These are phyloP conservation scores for Delphinella strobiligena DNA, from an alignment of 2,329 filamentous ascomycete genomes.

Conservation along the genomic window DNA sequence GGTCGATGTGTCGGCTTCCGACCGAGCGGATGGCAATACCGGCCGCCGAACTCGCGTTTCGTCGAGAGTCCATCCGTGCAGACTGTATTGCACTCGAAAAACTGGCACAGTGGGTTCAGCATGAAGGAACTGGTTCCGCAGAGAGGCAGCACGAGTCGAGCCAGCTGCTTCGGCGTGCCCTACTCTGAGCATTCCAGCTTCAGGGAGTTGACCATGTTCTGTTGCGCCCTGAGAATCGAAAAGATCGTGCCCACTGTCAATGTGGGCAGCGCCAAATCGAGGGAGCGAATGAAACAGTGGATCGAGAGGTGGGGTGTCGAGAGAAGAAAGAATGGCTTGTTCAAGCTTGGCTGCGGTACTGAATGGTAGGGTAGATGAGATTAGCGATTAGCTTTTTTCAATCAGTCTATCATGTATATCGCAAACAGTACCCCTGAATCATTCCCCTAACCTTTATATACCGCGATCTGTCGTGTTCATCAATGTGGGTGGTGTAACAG, in stretches of 20 bases:
- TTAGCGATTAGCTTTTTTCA: not conserved
- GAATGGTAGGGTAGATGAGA: not conserved
- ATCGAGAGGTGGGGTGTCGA: conserved; percentile 52
- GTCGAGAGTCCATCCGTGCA: conserved; percentile 51
- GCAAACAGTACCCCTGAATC: no score
- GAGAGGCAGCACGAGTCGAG: conserved; percentile 69
- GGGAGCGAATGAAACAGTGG: conserved; percentile 56
- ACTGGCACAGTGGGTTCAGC: conserved; percentile 66
- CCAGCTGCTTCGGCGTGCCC: conserved; percentile 83
- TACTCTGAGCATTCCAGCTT: conserved; percentile 96
- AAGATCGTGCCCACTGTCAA: conserved; percentile 92
- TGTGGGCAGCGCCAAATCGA: conserved; percentile 50
- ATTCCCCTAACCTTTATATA: no score
- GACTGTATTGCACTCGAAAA: conserved; percentile 51
- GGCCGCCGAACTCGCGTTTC: conserved; percentile 53
- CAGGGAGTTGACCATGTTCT: conserved; percentile 84
- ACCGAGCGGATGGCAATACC: conserved; percentile 89
- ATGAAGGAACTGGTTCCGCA: conserved; percentile 65
- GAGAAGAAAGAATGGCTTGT: conserved; percentile 51
- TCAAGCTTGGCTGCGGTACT: conserved; percentile 13
- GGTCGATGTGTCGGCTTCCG: conserved; percentile 79
- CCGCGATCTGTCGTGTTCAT: no score
- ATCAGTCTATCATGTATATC: not conserved
- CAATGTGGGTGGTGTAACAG: no score
- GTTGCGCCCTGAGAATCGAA: conserved; percentile 76